A percentile compares a stretch with the other conserved stretches of the same genome.
These are phyloP conservation scores for Kodamaea derodonti DNA, from an alignment of 1,139 yeast genomes.

Conservation along the genomic window DNA sequence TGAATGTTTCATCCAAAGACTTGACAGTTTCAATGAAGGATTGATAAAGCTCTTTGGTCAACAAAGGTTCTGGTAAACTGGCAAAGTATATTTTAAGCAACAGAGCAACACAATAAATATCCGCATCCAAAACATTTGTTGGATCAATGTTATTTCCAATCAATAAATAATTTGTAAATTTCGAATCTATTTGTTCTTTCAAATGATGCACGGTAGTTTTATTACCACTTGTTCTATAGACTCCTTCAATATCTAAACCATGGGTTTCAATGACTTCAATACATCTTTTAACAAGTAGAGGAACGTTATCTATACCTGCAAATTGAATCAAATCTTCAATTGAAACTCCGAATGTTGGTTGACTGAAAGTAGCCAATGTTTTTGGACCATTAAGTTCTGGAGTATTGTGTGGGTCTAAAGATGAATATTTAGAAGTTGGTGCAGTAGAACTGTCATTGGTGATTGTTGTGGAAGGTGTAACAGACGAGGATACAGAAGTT, in stretches of 20 bases:
- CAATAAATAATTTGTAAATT: slow-evolving; percentile 59
- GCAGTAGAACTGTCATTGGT: slow-evolving; percentile 3
- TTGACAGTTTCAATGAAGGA: slow-evolving; percentile 72
- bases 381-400: slow-evolving; percentile 41
- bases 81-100: slow-evolving; percentile 64
- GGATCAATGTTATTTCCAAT: slow-evolving; percentile 44
- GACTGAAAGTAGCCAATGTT: slow-evolving; percentile 30
- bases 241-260: slow-evolving; percentile 84
- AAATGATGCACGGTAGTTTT: slow-evolving; percentile 69
- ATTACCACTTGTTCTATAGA: slow-evolving; percentile 84
- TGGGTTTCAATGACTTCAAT: slow-evolving; percentile 78
- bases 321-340: slow-evolving; percentile 69
- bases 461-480: slow-evolving; percentile 4
- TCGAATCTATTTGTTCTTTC: slow-evolving; percentile 68
- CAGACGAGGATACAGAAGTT: not conserved
- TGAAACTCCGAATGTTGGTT: slow-evolving; percentile 77
- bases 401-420: slow-evolving; percentile 37
- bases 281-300: slow-evolving; percentile 86
- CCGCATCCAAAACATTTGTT: slow-evolving; percentile 57
- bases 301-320: slow-evolving; percentile 85
- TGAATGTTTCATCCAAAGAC: slow-evolving; percentile 43
- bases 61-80: slow-evolving; percentile 65
- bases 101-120: slow-evolving; percentile 71
- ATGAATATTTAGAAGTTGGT: slow-evolving; percentile 13
- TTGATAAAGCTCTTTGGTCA: slow-evolving; percentile 54